Evolutionary conservation across 2,329 filamentous ascomycete genomes (phyloP).

Genomic region (Fusarium burgessii): DNA sequence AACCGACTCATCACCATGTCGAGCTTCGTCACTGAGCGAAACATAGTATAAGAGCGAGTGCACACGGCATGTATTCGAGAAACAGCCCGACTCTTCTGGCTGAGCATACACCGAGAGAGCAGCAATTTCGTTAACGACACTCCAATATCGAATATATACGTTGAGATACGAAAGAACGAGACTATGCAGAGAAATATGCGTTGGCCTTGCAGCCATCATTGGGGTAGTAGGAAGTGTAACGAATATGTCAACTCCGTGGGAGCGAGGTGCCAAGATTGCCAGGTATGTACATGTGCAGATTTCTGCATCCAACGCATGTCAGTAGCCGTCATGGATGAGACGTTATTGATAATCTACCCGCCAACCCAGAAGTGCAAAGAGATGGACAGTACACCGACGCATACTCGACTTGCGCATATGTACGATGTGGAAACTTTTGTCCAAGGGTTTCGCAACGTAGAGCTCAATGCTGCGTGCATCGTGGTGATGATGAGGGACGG

Average conservation of each 20-base stretch:
- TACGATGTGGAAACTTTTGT: conserved; percentile 40
- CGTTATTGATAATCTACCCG: conserved; percentile 23
- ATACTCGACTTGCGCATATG: conserved; percentile 37
- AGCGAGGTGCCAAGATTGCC: conserved; percentile 37
- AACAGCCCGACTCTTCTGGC: conserved; percentile 15
- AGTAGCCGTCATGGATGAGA: conserved; percentile 20
- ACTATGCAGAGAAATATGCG: conserved; percentile 23
- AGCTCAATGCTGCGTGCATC: conserved; percentile 35
- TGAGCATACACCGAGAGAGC: conserved; percentile 9
- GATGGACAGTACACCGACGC: conserved; percentile 38
- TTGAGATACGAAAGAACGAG: neutral
- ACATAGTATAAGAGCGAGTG: conserved; percentile 37
- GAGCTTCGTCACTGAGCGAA: conserved; percentile 9
- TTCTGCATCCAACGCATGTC: conserved; percentile 1
- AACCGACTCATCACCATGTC: conserved; percentile 31
- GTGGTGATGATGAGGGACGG: conserved; percentile 40
- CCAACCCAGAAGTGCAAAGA: conserved; percentile 33
- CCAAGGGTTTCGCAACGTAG: conserved; percentile 35
- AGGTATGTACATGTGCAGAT: conserved; percentile 33
- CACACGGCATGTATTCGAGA: conserved; percentile 9
- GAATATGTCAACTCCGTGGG: conserved; percentile 38
- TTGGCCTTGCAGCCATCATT: conserved; percentile 43
- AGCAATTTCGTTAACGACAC: conserved; percentile 7
- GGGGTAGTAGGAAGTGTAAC: conserved; percentile 40
- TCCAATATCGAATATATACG: neutral